phyloP scores from a whole-genome alignment of 1,139 yeast genomes.

The Suhomyces chickasaworum region DNA sequence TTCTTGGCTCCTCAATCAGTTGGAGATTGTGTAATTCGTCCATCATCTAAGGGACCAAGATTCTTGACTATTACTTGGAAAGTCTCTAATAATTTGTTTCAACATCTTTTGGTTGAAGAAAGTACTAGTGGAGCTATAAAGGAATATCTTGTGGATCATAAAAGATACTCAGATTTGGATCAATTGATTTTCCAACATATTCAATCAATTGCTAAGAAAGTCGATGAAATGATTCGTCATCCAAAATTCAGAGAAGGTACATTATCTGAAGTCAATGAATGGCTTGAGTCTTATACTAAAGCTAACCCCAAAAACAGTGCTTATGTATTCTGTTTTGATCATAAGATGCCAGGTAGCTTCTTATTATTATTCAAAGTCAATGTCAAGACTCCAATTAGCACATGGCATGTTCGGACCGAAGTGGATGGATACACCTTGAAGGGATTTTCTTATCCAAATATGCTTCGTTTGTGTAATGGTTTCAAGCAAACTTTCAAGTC shows the following conservation, averaged over 20 bases:
- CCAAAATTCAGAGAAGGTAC: constrained; percentile 90
- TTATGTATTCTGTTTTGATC: constrained; percentile 89
- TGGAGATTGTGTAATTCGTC: constrained; percentile 93
- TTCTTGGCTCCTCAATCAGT: constrained; percentile 83
- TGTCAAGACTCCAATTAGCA: constrained; percentile 67
- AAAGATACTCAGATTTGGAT: constrained; percentile 81
- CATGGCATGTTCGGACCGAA: constrained; percentile 89
- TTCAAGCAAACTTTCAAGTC: constrained; percentile 67
- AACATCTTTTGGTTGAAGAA: constrained; percentile 87
- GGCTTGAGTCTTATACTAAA: constrained; percentile 85
- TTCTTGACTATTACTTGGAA: constrained; percentile 96
- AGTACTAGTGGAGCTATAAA: constrained; percentile 57
- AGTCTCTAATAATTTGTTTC: constrained; percentile 86
- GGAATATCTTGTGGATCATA: constrained; percentile 67
- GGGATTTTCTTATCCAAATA: constrained; percentile 81
- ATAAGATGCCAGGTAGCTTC: constrained; percentile 91
- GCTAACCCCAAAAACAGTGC: constrained; percentile 92
- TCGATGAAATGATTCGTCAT: constrained; percentile 80
- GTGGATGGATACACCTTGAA: constrained; percentile 83
- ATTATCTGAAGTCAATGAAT: constrained; percentile 75
- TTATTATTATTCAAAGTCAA: constrained; percentile 79
- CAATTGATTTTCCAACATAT: constrained; percentile 89
- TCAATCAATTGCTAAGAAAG: constrained; percentile 80
- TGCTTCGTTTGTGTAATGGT: constrained; percentile 87
- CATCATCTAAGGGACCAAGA: constrained; percentile 86